These are phyloP conservation scores for Vitis rotundifolia DNA, from an alignment of 164 flowering plant genomes.

Conservation along the genomic window DNA sequence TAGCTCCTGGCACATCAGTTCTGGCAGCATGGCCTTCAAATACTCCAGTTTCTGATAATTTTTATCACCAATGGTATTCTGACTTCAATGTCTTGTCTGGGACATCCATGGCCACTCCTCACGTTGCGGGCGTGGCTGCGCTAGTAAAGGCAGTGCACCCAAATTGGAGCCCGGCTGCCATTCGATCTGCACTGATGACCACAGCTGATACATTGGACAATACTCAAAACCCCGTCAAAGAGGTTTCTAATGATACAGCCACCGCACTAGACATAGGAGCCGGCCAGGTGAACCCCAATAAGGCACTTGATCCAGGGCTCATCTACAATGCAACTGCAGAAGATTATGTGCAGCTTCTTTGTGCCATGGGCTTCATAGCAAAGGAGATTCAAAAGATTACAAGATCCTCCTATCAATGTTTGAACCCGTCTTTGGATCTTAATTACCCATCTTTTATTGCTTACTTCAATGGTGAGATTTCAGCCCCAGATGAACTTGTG, in stretches of 20 bases:
- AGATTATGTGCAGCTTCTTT: slow-evolving; percentile 47
- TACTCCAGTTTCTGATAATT: not conserved
- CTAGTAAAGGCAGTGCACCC: slow-evolving; percentile 39
- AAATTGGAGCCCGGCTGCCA: slow-evolving; percentile 48
- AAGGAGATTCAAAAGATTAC: slow-evolving; percentile 24
- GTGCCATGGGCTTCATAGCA: slow-evolving; percentile 33
- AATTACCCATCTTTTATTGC: slow-evolving; percentile 56
- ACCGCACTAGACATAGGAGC: slow-evolving; percentile 41
- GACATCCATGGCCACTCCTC: slow-evolving; percentile 51
- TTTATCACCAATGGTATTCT: not conserved
- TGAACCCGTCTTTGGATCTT: slow-evolving; percentile 24
- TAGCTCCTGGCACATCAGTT: slow-evolving; percentile 35
- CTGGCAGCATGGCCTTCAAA: slow-evolving; percentile 36
- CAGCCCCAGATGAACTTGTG: not conserved
- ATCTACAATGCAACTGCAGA: slow-evolving; percentile 33
- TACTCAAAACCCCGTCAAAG: slow-evolving; percentile 13
- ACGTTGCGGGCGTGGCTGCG: slow-evolving; percentile 40
- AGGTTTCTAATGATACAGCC: slow-evolving; percentile 9
- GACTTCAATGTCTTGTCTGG: slow-evolving; percentile 33
- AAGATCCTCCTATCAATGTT: slow-evolving; percentile 18
- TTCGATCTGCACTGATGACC: slow-evolving; percentile 37
- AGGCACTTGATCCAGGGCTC: slow-evolving; percentile 49
- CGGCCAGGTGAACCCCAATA: slow-evolving; percentile 45
- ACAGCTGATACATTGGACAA: slow-evolving; percentile 28
- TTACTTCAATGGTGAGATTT: slow-evolving; percentile 8